Base-by-base conservation (phyloP, 306 rosid genomes). In the Trichosanthes truncata region DNA sequence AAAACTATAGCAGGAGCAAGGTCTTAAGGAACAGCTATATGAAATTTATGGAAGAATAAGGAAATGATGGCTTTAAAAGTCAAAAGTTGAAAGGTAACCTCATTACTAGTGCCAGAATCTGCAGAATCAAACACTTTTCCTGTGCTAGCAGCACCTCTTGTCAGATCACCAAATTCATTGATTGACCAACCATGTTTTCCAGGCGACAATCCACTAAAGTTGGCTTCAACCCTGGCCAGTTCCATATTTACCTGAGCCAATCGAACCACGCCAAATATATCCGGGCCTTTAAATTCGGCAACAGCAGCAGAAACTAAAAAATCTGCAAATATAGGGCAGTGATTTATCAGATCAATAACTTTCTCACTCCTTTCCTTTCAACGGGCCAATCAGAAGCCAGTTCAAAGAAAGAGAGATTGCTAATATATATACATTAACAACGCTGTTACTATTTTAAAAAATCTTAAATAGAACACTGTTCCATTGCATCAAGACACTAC, bases 121-220 rank as follows among this genome's bases (percentile, higher is more conserved):
- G 69, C 78, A 8, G 87, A 89, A 82, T 82, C 77, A 60, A 90
- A 95, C 61, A 90, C 67, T 82, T 91, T 91, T 35, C 97, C 97
- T 17, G 97, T 95, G 94, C 96, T 90, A 29, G 91, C 91, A 36
- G 96, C 93, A 76, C 97, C 99, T 83, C 88, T 88, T 59, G 97
- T 93, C 81, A 93, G 81, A 79, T 95, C 99, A 76, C 99, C 99
- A 83, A 87, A 95, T 84, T 91, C 89, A 79, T 93, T 93, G 82
- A 95, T 91, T 38, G 97, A 91, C 97, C 97, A 95, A 73, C 91
- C 89, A 80, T 95, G 99, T 86, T 91, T 93, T 68, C 97, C 97
- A 17, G 96, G 97, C 3, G 92, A 84, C 76, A 95, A 74, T 41
- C 97, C 97, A 38, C 93, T 93, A 57, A 93, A 93, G 86, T 78